phyloP scores from a whole-genome alignment of 148 eudicot species.

The Rhododendron vialii region DNA sequence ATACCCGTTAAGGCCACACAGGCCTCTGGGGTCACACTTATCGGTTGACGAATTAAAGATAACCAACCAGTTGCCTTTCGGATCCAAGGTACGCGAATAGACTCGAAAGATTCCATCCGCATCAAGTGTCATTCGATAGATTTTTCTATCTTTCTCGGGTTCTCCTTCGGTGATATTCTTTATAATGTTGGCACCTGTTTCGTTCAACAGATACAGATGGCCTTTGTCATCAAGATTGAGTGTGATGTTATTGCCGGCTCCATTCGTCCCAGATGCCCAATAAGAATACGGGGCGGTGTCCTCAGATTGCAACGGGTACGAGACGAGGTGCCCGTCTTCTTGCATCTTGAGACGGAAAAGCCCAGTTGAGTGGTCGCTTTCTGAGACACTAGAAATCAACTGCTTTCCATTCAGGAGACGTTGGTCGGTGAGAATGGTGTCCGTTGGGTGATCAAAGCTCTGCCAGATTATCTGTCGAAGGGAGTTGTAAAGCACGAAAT shows the following conservation, averaged over 20 bases:
- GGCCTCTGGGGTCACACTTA: background rate
- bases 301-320: background rate
- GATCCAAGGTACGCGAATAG: constrained; percentile 7
- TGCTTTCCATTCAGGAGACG: background rate
- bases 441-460: constrained; percentile 21
- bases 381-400: constrained; percentile 8
- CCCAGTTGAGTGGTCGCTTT: constrained; percentile 6
- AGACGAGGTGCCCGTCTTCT: constrained; percentile 19
- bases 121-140: constrained; percentile 6
- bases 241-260: constrained; percentile 5
- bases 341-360: constrained; percentile 23
- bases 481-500: constrained; percentile 20
- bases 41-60: background rate
- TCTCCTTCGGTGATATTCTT: constrained; percentile 16
- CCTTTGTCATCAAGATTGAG: constrained; percentile 26
- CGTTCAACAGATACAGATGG: constrained; percentile 22
- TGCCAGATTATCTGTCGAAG: constrained; percentile 3
- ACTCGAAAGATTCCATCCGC: constrained; percentile 19
- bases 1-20: constrained; percentile 11
- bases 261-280: background rate
- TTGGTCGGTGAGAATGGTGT: constrained; percentile 20
- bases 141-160: background rate
- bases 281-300: background rate
- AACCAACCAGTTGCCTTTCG: background rate
- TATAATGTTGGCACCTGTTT: background rate